These are phyloP conservation scores for Podaxis sp. DNA, from an alignment of 768 basidiomycete species.

Conservation along the genomic window DNA sequence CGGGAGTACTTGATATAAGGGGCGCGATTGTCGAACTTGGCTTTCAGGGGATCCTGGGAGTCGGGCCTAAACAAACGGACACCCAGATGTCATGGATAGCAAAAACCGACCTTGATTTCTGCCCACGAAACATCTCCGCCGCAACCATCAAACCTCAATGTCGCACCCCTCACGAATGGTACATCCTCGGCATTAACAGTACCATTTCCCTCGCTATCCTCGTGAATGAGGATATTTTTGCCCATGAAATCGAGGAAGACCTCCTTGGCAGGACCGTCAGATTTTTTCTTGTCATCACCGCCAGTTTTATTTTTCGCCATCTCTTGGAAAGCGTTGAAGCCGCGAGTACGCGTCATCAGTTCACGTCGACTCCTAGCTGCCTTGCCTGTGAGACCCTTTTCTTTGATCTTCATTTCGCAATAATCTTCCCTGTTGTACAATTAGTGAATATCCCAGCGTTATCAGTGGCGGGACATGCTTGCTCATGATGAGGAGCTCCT, in stretches of 20 bases:
- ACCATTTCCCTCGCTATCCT: constrained; percentile 58
- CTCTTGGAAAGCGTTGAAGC: constrained; percentile 80
- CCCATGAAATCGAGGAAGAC: constrained; percentile 76
- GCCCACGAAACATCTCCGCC: constrained; percentile 44
- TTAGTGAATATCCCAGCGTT: neutral
- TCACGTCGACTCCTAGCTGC: constrained; percentile 59
- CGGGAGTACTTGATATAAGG: constrained; percentile 49
- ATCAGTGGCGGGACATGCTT: constrained; percentile 51
- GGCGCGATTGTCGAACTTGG: constrained; percentile 42
- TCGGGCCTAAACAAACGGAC: neutral
- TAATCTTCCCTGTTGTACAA: constrained; percentile 60
- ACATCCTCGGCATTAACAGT: constrained; percentile 58
- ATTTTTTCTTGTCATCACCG: constrained; percentile 25
- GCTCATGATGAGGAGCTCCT: constrained; percentile 78
- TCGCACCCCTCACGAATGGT: constrained; percentile 49
- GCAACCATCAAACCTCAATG: constrained; percentile 55
- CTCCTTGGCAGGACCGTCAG: constrained; percentile 40
- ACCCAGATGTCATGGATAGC: neutral
- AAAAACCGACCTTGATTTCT: constrained; percentile 42
- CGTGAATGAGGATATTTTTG: constrained; percentile 56
- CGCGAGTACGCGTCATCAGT: constrained; percentile 41
- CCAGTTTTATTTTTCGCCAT: constrained; percentile 40
- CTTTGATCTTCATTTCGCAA: constrained; percentile 94
- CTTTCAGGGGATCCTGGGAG: constrained; percentile 41
- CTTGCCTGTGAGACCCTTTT: constrained; percentile 82